Evolutionary conservation across 2,329 filamentous ascomycete species (phyloP), one percentile per base, ranked within the genome.

Genomic region (Botrytis pseudocinerea): DNA sequence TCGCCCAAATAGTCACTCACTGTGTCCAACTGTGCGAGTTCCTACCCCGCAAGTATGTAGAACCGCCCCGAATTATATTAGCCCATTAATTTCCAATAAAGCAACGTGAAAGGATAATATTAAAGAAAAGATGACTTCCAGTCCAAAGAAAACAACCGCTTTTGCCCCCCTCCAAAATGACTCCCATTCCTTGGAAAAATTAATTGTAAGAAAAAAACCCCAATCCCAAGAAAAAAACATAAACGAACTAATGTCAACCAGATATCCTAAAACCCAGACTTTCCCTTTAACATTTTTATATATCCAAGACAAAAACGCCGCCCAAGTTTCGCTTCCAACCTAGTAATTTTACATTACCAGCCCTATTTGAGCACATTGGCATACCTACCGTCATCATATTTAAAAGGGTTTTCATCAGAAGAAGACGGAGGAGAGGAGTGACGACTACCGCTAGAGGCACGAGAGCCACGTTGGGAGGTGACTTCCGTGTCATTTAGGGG

Each of bases 311-410:
- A 8, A 57, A 28, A 32, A 57, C 14, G 8, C 25, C n/a, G n/a
- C 51, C 51, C 14, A 57, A 18, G n/a, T 57, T 14, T 57, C n/a
- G n/a, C 14, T 57, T 57, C 6, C 6, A 57, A 18, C 14, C 51
- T 18, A 57, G 51, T 28, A 28, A 9, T 57, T 57, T n/a, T 57
- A 14, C 51, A 57, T 28, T 32, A 7, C 7, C 2, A 32, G 14
- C 14, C 14, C 16, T 28, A 4, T 18, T 28, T 9, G 2, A 28
- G 14, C 5, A 14, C 2, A 12, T 5, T 0, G 1, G 3, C 16
- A n/a, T 54, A 28, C n/a, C 6, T 2, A 4, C 4, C 5, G n/a
- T 3, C 2, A 28, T 57, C 6, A 1, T 9, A 57, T 28, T 57
- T 0, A 1, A 28, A 57, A 57, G n/a, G n/a, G 18, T 57, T 6